phyloP scores from a whole-genome alignment of 257 asterid species.

The Oldenlandia corymbosa region DNA sequence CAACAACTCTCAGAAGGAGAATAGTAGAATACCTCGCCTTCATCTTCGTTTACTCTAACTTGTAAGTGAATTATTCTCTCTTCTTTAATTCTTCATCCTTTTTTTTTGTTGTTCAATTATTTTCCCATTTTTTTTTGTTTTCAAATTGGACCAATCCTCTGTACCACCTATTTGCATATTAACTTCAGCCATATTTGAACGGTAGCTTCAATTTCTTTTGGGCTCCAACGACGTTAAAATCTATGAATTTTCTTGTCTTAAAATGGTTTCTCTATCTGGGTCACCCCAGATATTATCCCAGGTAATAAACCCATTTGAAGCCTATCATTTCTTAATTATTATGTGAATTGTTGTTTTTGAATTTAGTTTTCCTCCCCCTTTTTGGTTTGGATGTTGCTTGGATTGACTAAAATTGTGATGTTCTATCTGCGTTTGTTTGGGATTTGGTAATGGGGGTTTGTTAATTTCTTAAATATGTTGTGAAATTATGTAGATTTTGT shows the following conservation, averaged over 20 bases:
- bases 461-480: background rate
- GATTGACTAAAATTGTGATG: background rate
- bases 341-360: conserved; percentile 5
- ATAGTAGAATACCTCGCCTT: conserved; percentile 11
- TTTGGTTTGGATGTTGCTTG: background rate
- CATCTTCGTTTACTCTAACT: conserved; percentile 11
- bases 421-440: background rate
- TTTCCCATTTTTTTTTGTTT: background rate
- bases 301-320: conserved; percentile 2
- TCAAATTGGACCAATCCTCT: background rate
- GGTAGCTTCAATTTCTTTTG: conserved; percentile 9
- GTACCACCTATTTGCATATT: background rate
- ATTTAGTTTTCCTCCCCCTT: conserved; percentile 7
- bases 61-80: conserved; percentile 20
- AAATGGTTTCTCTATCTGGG: background rate
- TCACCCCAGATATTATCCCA: conserved; percentile 7
- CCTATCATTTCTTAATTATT: background rate
- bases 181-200: background rate
- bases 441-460: background rate
- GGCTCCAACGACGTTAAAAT: conserved; percentile 20
- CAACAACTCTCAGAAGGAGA: conserved; percentile 9
- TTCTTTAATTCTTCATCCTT: background rate
- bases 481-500: conserved; percentile 25
- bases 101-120: background rate
- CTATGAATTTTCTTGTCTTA: conserved; percentile 19